Base-by-base conservation (phyloP, 2,329 filamentous ascomycete genomes). In the Scedosporium aurantiacum region DNA sequence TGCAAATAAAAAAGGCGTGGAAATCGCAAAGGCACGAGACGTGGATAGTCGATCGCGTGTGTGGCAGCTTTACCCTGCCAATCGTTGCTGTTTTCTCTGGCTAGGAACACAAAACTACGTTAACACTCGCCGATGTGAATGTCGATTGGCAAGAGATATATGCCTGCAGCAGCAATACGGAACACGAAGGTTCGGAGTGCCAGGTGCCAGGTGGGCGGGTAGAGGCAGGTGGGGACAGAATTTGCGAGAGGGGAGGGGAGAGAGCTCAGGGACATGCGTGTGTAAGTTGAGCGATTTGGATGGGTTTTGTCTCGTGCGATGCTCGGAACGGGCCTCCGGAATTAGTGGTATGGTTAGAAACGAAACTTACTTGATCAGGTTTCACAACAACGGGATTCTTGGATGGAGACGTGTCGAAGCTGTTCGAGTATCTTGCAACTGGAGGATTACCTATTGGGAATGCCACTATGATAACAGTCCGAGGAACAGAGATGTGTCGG, bases 131-230 rank as follows among this genome's bases (percentile, higher is more conserved):
- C 32, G 23, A 28, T 52, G n/a, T 45, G 21, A 16, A 12, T 25
- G 16, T 27, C 25, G 14, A 60, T 25, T 55, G 28, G 58, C 27
- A 45, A 47, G 18, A 47, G 28, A 40, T 21, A 60, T 55, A 47
- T 25, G n/a, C 1, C 58, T 54, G 58, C n/a, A 40, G 37, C 4
- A 25, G 18, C 45, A 41, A 37, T 6, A 21, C 23, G 43, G 47
- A 41, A 52, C 57, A 60, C 57, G 43, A 47, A 37, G n/a, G 27
- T 16, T n/a, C 37, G 45, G 47, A 28, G 45, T 21, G 58, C 58
- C 58, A 40, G 47, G 47, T 55, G 58, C 58, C 58, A 25, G 58
- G 58, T 55, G 32, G 45, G 25, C 47, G 58, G 58, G 47, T 47
- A 40, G 16, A n/a, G 18, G 54, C 54, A 57, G 54, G 54, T n/a